These are phyloP conservation scores for Saussurea involucrata DNA, from an alignment of 129 eudicot species.

Conservation along the genomic window DNA sequence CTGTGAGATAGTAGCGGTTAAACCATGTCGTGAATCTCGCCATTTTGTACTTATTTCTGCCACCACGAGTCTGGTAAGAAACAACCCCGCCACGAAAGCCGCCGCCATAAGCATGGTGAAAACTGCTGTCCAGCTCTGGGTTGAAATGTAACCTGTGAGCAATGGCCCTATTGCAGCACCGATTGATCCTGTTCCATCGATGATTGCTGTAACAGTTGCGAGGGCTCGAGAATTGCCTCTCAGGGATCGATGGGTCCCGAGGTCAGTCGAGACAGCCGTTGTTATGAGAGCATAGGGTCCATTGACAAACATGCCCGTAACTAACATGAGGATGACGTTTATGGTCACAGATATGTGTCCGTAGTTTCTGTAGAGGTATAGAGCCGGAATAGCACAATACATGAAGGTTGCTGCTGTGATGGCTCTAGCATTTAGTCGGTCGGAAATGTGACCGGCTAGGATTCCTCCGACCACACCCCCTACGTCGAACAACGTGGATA, in stretches of 20 bases:
- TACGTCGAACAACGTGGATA: constrained; percentile 81
- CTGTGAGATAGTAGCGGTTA: constrained; percentile 2
- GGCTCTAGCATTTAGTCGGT: constrained; percentile 78
- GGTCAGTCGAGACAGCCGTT: constrained; percentile 97
- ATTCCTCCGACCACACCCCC: constrained; percentile 98
- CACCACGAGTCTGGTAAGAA: constrained; percentile 77
- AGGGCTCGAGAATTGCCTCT: constrained; percentile 85
- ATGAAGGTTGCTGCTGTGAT: constrained; percentile 95
- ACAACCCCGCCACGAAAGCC: constrained; percentile 75
- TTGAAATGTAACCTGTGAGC: constrained; percentile 80
- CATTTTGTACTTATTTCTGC: constrained; percentile 68
- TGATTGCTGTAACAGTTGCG: constrained; percentile 91
- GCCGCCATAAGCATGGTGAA: constrained; percentile 80
- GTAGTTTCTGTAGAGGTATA: constrained; percentile 72
- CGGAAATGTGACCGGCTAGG: constrained; percentile 90
- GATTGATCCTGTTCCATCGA: constrained; percentile 92
- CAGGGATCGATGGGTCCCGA: constrained; percentile 86
- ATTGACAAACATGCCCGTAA: constrained; percentile 83
- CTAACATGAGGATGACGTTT: constrained; percentile 64
- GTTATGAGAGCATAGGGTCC: constrained; percentile 98
- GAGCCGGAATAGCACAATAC: constrained; percentile 91
- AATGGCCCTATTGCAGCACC: constrained; percentile 97
- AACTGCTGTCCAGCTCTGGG: constrained; percentile 77
- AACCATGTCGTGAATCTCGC: constrained; percentile 32
- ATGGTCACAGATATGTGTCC: constrained; percentile 66